Evolutionary conservation across 208 protist species (phyloP).

Genomic region (Balamuthia mandrillaris): DNA sequence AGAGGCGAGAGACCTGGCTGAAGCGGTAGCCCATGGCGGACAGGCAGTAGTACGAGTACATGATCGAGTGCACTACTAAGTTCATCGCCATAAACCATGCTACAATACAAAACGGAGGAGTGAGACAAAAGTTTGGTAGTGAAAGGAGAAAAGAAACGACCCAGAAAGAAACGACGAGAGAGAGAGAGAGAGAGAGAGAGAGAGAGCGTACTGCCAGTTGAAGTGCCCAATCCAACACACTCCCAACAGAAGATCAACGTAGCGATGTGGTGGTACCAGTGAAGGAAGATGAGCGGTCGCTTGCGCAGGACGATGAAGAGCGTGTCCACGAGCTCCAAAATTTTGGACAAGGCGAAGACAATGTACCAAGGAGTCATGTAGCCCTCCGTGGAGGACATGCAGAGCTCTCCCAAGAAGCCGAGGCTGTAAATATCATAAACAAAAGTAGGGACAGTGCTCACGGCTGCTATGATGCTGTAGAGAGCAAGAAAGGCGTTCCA

Average conservation of each 20-base stretch:
- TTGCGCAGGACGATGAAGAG: conserved; percentile 78
- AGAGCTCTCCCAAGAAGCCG: not conserved
- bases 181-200: too few species aligned
- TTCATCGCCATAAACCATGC: conserved; percentile 88
- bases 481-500: not conserved
- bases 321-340: conserved; percentile 72
- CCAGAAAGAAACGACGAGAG: too few species aligned
- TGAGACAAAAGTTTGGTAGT: too few species aligned
- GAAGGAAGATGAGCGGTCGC: conserved; percentile 71
- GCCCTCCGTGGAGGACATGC: not conserved
- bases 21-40: conserved; percentile 61
- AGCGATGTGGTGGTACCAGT: conserved; percentile 85
- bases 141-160: too few species aligned
- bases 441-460: not conserved
- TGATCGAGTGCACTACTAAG: conserved; percentile 87
- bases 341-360: conserved; percentile 17
- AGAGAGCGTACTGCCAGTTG: not conserved
- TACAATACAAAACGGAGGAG: too few species aligned
- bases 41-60: conserved; percentile 90
- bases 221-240: not conserved
- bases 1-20: not conserved
- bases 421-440: not conserved
- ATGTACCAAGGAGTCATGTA: not conserved
- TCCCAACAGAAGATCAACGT: conserved; percentile 86
- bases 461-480: not conserved